Percentiles rank a stretch among this genome's conserved stretches.
These are phyloP conservation scores for Psilocybe subaeruginosa DNA, from an alignment of 768 basidiomycete species.

Conservation along the genomic window DNA sequence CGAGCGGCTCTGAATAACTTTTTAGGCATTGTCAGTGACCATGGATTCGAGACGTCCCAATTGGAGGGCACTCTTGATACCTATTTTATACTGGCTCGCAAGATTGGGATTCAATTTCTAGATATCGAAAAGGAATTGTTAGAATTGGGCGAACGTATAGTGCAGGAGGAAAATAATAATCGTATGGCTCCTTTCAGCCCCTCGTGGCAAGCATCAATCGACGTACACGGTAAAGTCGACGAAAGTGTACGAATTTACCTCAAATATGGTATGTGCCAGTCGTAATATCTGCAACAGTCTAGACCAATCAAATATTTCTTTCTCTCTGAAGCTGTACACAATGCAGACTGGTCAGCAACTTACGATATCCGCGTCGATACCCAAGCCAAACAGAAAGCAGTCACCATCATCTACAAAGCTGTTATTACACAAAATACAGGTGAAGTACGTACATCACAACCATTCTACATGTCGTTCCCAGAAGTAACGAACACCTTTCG, in stretches of 20 bases:
- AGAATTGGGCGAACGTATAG: background rate
- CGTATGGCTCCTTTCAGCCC: background rate
- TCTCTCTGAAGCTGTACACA: background rate
- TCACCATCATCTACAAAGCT: conserved; percentile 41
- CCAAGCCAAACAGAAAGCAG: conserved; percentile 27
- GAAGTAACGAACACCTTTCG: background rate
- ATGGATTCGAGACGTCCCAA: conserved; percentile 25
- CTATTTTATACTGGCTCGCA: conserved; percentile 26
- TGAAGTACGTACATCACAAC: conserved; percentile 31
- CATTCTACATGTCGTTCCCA: conserved; percentile 9
- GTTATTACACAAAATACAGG: conserved; percentile 38
- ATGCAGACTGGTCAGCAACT: conserved; percentile 33
- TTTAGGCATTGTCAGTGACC: conserved; percentile 29
- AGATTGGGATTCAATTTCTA: conserved; percentile 27
- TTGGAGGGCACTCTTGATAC: conserved; percentile 27
- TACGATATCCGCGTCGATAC: conserved; percentile 46
- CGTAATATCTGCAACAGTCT: background rate
- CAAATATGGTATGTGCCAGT: conserved; percentile 31
- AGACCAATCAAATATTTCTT: background rate
- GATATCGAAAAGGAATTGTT: conserved; percentile 28
- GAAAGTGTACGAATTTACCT: conserved; percentile 35
- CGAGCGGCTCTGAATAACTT: conserved; percentile 29
- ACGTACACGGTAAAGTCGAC: conserved; percentile 31
- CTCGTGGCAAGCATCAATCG: conserved; percentile 25
- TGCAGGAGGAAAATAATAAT: conserved; percentile 12